Conservation (phyloP, 2,329 filamentous ascomycete species). For the Pseudogymnoascus sp. region DNA sequence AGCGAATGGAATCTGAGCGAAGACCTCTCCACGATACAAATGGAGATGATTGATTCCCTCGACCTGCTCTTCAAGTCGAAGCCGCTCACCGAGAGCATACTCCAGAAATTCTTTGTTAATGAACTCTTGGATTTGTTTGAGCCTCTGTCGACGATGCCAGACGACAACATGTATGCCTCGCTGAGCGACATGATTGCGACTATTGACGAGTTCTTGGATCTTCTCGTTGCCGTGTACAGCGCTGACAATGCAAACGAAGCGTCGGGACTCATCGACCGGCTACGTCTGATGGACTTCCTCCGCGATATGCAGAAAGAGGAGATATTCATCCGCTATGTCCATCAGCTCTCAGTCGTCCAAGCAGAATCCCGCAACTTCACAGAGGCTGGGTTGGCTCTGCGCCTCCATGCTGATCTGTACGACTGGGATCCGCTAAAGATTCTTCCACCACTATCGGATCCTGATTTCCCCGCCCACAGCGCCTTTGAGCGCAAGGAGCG, state of each 20-base stretch:
- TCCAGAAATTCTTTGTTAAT: slow-evolving; percentile 85
- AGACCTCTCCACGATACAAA: slow-evolving; percentile 83
- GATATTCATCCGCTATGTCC: slow-evolving; percentile 92
- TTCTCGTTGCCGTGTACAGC: slow-evolving; percentile 82
- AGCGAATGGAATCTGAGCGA: slow-evolving; percentile 96
- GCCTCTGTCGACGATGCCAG: slow-evolving; percentile 53
- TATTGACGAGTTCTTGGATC: slow-evolving; percentile 82
- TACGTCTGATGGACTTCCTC: slow-evolving; percentile 91
- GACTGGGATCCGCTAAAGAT: slow-evolving; percentile 72
- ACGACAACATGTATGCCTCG: slow-evolving; percentile 67
- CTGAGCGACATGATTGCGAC: slow-evolving; percentile 73
- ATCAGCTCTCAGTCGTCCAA: slow-evolving; percentile 78
- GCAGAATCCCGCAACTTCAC: slow-evolving; percentile 67
- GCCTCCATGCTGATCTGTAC: slow-evolving; percentile 86
- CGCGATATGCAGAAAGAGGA: slow-evolving; percentile 96
- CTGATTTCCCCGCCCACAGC: slow-evolving; percentile 71
- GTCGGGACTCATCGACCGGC: slow-evolving; percentile 75
- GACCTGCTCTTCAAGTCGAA: slow-evolving; percentile 86
- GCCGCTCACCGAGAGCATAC: slow-evolving; percentile 75
- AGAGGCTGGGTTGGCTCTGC: slow-evolving; percentile 80
- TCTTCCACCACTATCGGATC: slow-evolving; percentile 60
- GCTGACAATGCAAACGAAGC: slow-evolving; percentile 66
- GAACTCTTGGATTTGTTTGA: slow-evolving; percentile 78
- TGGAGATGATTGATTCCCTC: slow-evolving; percentile 91
- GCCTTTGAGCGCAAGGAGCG: slow-evolving; percentile 89